Evolutionary conservation across 2,329 filamentous ascomycete genomes (phyloP), one percentile per base, ranked within the genome.

Genomic region (Fusarium nanum): DNA sequence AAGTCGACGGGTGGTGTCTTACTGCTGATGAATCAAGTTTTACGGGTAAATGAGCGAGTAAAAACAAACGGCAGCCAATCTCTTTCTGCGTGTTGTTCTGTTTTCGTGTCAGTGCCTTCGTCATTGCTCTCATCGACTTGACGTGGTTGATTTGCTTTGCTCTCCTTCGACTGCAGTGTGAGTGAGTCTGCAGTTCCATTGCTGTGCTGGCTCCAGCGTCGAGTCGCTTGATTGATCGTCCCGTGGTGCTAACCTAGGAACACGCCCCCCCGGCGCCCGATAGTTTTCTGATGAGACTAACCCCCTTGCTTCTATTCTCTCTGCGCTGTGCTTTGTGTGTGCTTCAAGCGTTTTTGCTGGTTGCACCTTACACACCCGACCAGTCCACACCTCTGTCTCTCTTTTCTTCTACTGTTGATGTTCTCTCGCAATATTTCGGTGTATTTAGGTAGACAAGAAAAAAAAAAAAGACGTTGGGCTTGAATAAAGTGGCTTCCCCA

Each of bases 361-460:
- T 58, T 61, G 67, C 68, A 74, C 70, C 69, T 70, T 45, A 46
- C 72, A 72, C 70, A 48, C 72, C 72, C 67, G 56, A 44, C 56
- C 53, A 64, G 34, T 37, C 34, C 67, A 70, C 66, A 37, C 56
- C 40, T 65, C 32, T 64, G 12, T 30, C 25, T 16, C 23, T 37
- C 32, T 41, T 42, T 22, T 18, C 14, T n/a, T 30, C n/a, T 18
- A 25, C 48, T 27, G 30, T 9, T 40, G 18, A 7, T 20, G 16
- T 6, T 37, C 18, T 20, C 14, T 11, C 16, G 16, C n/a, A 3
- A 52, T 41, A 7, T 12, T 9, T n/a, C 7, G 18, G 30, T 53
- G 23, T 42, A 14, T 22, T 42, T 20, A 16, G 13, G 34, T 28
- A 42, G 20, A 16, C 20, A 32, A 11, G 8, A 37, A 16, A 16